phyloP scores from a whole-genome alignment of 257 asterid species.

The Mitragyna speciosa region DNA sequence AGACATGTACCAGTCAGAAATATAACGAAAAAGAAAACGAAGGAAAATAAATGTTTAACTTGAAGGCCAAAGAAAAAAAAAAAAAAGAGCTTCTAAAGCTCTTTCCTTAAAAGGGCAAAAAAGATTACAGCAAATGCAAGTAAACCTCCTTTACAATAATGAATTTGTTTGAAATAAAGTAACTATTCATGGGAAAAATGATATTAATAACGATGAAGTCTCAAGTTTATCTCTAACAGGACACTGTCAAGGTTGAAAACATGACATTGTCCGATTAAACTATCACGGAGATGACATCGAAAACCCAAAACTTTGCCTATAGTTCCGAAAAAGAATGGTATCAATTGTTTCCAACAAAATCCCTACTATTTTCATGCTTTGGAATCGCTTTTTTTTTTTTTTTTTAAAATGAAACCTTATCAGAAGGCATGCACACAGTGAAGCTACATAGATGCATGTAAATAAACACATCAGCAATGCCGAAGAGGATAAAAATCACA shows the following conservation, averaged over 20 bases:
- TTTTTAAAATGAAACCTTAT: background rate
- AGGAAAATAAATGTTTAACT: background rate
- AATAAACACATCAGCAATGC: too few relatives aligned
- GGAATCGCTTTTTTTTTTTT: background rate
- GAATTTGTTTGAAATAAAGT: background rate
- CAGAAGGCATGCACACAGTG: background rate
- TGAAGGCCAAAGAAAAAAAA: background rate
- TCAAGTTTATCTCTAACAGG: background rate
- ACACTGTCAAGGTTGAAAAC: background rate
- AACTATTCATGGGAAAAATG: background rate
- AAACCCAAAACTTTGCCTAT: background rate
- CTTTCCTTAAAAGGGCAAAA: background rate
- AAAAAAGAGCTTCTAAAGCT: background rate
- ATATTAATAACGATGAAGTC: background rate
- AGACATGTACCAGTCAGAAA: background rate
- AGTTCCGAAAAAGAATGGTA: background rate
- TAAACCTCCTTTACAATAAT: background rate
- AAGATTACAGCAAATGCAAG: background rate
- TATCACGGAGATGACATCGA: background rate
- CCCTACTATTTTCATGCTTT: background rate
- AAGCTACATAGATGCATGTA: background rate
- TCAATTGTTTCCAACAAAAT: background rate
- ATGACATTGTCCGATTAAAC: background rate
- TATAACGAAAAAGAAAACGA: background rate
- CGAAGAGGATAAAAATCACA: too few relatives aligned